A percentile compares a stretch with the other conserved stretches of the same genome.
Evolutionary conservation across 2,329 filamentous ascomycete species (phyloP).

Genomic region (Epichloe gansuensis): DNA sequence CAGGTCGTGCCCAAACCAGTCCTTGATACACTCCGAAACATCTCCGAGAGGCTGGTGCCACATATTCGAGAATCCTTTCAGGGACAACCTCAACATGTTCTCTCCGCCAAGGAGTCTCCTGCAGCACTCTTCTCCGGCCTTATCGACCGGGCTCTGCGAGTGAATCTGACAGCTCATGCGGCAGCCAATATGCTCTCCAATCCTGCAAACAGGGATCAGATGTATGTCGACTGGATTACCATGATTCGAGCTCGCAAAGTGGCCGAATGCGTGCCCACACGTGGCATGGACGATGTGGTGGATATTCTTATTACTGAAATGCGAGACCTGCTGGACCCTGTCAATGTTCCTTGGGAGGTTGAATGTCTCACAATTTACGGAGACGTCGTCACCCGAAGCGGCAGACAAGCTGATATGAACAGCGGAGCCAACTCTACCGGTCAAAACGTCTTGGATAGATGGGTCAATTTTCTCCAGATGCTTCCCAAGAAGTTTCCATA

Average conservation of each 20-base stretch:
- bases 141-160: slow-evolving; percentile 73
- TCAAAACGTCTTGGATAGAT: slow-evolving; percentile 63
- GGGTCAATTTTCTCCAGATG: slow-evolving; percentile 58
- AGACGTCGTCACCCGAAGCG: slow-evolving; percentile 37
- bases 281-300: slow-evolving; percentile 54
- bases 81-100: slow-evolving; percentile 70
- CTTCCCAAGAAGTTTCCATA: slow-evolving; percentile 62
- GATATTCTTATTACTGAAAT: slow-evolving; percentile 53
- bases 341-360: slow-evolving; percentile 51
- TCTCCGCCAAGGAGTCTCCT: slow-evolving; percentile 75
- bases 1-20: slow-evolving; percentile 85
- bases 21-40: slow-evolving; percentile 73
- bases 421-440: slow-evolving; percentile 22
- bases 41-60: slow-evolving; percentile 65
- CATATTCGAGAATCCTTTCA: slow-evolving; percentile 81
- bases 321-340: slow-evolving; percentile 55
- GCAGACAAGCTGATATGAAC: slow-evolving; percentile 21
- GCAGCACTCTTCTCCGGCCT: slow-evolving; percentile 81
- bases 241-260: slow-evolving; percentile 50
- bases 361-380: slow-evolving; percentile 49
- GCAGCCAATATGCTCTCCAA: slow-evolving; percentile 87
- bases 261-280: slow-evolving; percentile 48
- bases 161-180: slow-evolving; percentile 87
- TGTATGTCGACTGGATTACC: slow-evolving; percentile 85
- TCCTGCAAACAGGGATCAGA: slow-evolving; percentile 78